Base-by-base conservation (phyloP, 2,329 filamentous ascomycete species). In the Ambrosiella cleistominuta region DNA sequence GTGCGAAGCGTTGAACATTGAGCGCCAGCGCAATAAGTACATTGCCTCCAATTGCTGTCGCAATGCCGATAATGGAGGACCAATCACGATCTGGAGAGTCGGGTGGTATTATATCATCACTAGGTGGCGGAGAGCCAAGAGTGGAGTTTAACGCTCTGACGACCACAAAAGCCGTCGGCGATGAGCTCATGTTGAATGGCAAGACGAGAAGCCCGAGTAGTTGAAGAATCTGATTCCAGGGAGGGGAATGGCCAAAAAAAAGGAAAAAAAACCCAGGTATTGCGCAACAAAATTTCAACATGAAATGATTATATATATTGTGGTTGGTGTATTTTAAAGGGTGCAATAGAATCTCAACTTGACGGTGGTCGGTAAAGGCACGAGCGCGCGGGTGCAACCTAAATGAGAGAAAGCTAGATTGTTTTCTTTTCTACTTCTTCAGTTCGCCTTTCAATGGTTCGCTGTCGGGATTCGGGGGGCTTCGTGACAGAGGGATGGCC, bases 1-100 rank as follows among this genome's bases (percentile, higher is more conserved):
- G 93, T 39, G 93, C 91, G 68, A 97, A 97, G 63, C 93, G 82
- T 70, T 98, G 93, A 54, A 94, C 91, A 67, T 98, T 98, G 61
- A 98, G 80, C 11, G 93, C 93, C 62, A 98, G 82, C 0, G 91
- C 95, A 63, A 98, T 97, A 57, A 98, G 78, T 39, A 96, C 75
- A 66, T 98, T 98, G 58, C 93, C 93, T 56, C 85, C 78, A 66
- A 98, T 94, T 55, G 93, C 90, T 2, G 90, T 95, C 57, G 91
- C 71, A 66, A 98, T 96, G 64, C 93, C 93, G 66, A 98, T 97
- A 57, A 97, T 75, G 35, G 89, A 94, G 52, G 89, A 95, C 90
- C 91, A 97, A 68, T 83, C 74, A 63, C 77, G 73, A 52, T 72
- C 73, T 38, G 70, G 68, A 40, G 72, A 67, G 57, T 65, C 66